phyloP scores from a whole-genome alignment of 306 rosid species.

The Vigna trinervia region DNA sequence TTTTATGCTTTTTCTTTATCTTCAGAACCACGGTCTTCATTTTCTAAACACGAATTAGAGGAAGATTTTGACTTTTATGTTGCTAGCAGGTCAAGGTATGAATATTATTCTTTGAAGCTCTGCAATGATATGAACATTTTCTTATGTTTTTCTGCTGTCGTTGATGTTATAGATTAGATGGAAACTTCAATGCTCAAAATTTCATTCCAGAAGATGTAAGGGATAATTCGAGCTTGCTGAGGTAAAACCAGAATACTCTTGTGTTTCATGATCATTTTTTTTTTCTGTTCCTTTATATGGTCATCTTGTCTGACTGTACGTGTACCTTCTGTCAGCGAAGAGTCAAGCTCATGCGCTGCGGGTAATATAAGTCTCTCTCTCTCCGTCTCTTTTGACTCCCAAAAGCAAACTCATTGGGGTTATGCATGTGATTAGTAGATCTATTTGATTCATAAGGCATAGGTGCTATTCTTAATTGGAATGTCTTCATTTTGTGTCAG shows the following conservation, averaged over 20 bases:
- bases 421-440: neutral
- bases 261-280: conserved; percentile 29
- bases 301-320: conserved; percentile 41
- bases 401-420: neutral
- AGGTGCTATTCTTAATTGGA: conserved; percentile 29
- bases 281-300: conserved; percentile 23
- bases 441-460: conserved; percentile 12
- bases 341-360: conserved; percentile 83
- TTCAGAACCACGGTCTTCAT: conserved; percentile 59
- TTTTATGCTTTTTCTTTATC: conserved; percentile 36
- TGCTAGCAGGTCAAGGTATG: conserved; percentile 65
- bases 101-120: conserved; percentile 27
- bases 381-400: neutral
- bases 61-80: conserved; percentile 51
- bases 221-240: conserved; percentile 73
- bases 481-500: conserved; percentile 53
- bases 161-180: conserved; percentile 51
- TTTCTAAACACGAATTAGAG: conserved; percentile 55
- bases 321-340: conserved; percentile 68
- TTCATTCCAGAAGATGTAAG: conserved; percentile 64
- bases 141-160: conserved; percentile 44
- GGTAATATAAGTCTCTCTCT: conserved; percentile 56
- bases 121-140: conserved; percentile 20
- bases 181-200: conserved; percentile 52
- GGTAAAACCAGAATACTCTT: conserved; percentile 54